Evolutionary conservation across 1,284 basidiomycete genomes (phyloP), one percentile per base, ranked within the genome.

Genomic region (Thecaphora thlaspeos): DNA sequence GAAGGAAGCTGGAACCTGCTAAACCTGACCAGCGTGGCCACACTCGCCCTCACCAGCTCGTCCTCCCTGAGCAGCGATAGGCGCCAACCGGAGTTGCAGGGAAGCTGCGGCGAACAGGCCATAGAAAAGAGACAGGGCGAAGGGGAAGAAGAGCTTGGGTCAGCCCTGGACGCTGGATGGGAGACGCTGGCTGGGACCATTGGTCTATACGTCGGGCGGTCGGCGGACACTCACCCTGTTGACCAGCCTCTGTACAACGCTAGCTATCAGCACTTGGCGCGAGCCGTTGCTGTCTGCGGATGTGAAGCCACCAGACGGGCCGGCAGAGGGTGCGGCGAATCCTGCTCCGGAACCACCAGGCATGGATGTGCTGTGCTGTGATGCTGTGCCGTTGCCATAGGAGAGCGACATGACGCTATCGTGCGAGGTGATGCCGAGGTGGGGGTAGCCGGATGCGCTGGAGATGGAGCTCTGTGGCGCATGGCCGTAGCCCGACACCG

Each of bases 21-120:
- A 44, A 73, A 61, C n/a, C 54, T 55, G 52, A 75, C 70, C 36
- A 75, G 62, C 24, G 65, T 67, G 30, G 70, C 54, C 19, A 73
- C 67, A 47, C 69, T 61, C 19, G 66, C 61, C 21, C 72, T 60
- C 7, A 71, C 61, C 24, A 73, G 48, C 21, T 65, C 61, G 24
- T 75, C 71, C 40, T 66, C 59, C 41, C 73, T 71, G 22, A 75
- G 48, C n/a, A 58, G 30, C n/a, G 58, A 45, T 3, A 75, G 55
- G 4, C 61, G 54, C 48, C 45, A 55, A 18, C 72, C 72, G 0
- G 71, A 73, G 32, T 69, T 71, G 51, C 56, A 69, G 3, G 72
- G 72, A 12, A 75, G 52, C 69, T 46, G 18, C 5, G 28, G n/a
- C 1, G 17, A 17, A 45, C 17, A 24, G 24, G 30, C 18, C 28